Percentiles rank a stretch among this genome's conserved stretches.
These are phyloP conservation scores for Periconia sp. DNA, from an alignment of 2,329 filamentous ascomycete genomes.

Conservation along the genomic window DNA sequence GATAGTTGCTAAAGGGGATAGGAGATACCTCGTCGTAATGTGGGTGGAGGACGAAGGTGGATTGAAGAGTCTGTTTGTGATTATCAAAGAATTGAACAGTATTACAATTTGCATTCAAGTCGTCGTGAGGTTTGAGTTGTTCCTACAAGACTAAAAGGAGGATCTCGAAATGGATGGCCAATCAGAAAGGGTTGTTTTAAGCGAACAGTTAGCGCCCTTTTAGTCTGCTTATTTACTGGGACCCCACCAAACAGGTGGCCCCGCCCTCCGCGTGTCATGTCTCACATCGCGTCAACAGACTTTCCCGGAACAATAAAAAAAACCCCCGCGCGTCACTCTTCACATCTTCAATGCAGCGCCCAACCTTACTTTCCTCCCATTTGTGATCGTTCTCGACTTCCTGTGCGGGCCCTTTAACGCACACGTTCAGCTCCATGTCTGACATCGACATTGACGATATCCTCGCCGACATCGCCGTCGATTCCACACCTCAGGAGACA, in stretches of 20 bases:
- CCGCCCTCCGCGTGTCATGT: conserved; percentile 4
- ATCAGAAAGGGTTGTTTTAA: neutral
- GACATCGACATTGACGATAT: conserved; percentile 54
- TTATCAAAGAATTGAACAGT: conserved; percentile 25
- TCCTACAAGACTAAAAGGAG: neutral
- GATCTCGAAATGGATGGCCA: neutral
- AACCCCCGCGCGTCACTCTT: conserved; percentile 1
- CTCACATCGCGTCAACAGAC: neutral
- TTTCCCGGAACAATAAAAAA: neutral
- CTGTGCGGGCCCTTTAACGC: neutral
- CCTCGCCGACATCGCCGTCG: conserved; percentile 51
- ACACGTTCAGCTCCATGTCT: neutral
- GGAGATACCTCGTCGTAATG: conserved; percentile 30
- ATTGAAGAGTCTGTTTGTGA: conserved; percentile 23
- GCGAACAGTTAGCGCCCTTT: neutral
- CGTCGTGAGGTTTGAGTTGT: neutral
- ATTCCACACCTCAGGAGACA: conserved; percentile 57
- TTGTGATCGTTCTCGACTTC: neutral
- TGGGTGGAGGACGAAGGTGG: conserved; percentile 23
- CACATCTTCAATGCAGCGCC: neutral
- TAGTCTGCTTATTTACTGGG: neutral
- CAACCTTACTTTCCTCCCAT: neutral
- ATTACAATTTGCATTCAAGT: conserved; percentile 10
- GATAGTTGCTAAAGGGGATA: conserved; percentile 16
- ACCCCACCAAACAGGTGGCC: conserved; percentile 10